phyloP scores from a whole-genome alignment of 2,329 filamentous ascomycete species.

The Paecilomyces sp. region DNA sequence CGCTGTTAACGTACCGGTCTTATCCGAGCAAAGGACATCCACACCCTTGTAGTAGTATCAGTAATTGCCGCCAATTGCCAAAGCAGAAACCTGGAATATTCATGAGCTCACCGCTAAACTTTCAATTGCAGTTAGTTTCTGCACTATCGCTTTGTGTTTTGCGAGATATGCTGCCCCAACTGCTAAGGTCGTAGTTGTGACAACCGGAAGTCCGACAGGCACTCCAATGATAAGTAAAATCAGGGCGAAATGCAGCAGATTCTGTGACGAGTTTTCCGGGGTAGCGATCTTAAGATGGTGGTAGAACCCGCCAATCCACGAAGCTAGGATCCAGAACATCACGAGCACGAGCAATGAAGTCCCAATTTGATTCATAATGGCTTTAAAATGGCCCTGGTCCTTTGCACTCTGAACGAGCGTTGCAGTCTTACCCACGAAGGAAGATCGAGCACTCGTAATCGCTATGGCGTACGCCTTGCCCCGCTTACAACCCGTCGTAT shows the following conservation, averaged over 20 bases:
- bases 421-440: constrained; percentile 66
- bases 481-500: constrained; percentile 70
- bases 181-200: constrained; percentile 65
- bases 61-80: constrained; percentile 3
- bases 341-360: constrained; percentile 62
- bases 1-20: constrained; percentile 58
- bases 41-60: constrained; percentile 40
- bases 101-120: constrained; percentile 47
- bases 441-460: constrained; percentile 57
- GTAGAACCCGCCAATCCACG: constrained; percentile 70
- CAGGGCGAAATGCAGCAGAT: constrained; percentile 57
- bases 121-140: constrained; percentile 68
- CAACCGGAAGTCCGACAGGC: constrained; percentile 66
- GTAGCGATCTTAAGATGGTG: constrained; percentile 50
- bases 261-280: constrained; percentile 44
- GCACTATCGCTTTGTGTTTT: constrained; percentile 66
- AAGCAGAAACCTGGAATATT: background rate
- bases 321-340: constrained; percentile 62
- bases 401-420: constrained; percentile 62
- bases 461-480: constrained; percentile 63
- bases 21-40: constrained; percentile 68
- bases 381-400: constrained; percentile 69
- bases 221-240: constrained; percentile 67
- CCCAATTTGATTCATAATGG: constrained; percentile 70
- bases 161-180: constrained; percentile 67